These are phyloP conservation scores for bread wheat (Triticum aestivum) DNA, from an alignment of 176 grass and related monocot species.

Conservation along the genomic window DNA sequence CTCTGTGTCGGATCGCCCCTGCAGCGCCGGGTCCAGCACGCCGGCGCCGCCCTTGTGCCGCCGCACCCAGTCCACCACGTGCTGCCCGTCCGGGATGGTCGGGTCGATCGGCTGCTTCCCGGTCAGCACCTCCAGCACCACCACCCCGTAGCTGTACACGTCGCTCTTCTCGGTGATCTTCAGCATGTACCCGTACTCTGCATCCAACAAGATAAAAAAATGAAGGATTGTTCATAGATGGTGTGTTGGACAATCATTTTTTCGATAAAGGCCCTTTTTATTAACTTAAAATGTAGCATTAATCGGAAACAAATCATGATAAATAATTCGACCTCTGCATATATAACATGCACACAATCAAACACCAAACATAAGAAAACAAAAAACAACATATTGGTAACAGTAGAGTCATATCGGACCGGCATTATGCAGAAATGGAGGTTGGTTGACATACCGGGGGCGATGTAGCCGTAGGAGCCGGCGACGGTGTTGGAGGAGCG, in stretches of 20 bases:
- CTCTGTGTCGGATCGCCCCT: constrained; percentile 40
- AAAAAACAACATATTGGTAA: too few relatives aligned
- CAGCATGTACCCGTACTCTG: constrained; percentile 98
- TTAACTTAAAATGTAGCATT: not conserved
- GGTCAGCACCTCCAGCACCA: constrained; percentile 88
- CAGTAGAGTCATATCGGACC: too few relatives aligned
- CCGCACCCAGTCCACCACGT: constrained; percentile 90
- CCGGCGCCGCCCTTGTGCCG: constrained; percentile 37
- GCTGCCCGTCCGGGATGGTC: constrained; percentile 67
- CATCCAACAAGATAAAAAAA: not conserved
- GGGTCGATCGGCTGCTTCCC: constrained; percentile 92
- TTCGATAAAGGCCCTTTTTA: too few relatives aligned
- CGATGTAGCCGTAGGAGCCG: constrained; percentile 96
- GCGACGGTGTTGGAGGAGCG: constrained; percentile 87
- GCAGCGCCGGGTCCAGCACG: constrained; percentile 63
- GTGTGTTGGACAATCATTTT: not conserved
- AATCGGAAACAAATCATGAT: too few relatives aligned
- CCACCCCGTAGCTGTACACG: constrained; percentile 97
- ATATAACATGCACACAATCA: too few relatives aligned
- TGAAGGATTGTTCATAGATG: not conserved
- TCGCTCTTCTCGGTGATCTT: constrained; percentile 98
- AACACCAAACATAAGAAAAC: too few relatives aligned
- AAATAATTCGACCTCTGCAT: too few relatives aligned
- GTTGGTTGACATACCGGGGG: constrained; percentile 46
- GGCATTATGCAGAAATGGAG: not conserved